Evolutionary conservation across 805 yeast species (phyloP).

Genomic region (Pichia nakasei): DNA sequence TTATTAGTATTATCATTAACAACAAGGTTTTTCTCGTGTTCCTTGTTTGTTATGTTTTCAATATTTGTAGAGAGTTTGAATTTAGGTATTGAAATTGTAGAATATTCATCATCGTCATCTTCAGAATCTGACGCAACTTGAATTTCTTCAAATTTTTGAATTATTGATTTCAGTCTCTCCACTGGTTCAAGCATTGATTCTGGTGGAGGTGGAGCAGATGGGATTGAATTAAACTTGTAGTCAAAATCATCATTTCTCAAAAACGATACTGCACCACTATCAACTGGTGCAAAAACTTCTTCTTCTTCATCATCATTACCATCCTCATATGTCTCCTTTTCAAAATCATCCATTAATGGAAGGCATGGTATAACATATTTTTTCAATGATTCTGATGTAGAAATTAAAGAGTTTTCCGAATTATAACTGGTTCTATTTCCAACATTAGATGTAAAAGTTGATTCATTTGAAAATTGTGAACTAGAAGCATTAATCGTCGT

Average conservation of each 20-base stretch:
- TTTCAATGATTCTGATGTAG: not conserved
- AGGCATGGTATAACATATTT: constrained; percentile 3
- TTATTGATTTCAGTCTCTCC: not conserved
- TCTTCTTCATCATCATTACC: not conserved
- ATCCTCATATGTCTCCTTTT: not conserved
- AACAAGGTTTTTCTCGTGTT: too few relatives aligned
- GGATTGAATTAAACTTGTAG: constrained; percentile 2
- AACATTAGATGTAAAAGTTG: constrained; percentile 5
- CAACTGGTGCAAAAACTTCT: too few relatives aligned
- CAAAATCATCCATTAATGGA: not conserved
- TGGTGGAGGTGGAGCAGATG: constrained; percentile 8
- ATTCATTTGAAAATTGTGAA: constrained; percentile 2
- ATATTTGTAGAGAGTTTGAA: not conserved
- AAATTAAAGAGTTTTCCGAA: not conserved
- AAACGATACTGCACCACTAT: too few relatives aligned
- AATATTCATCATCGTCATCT: constrained; percentile 10
- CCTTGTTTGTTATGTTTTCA: too few relatives aligned
- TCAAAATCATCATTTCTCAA: not conserved
- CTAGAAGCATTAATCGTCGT: not conserved
- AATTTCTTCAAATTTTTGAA: not conserved
- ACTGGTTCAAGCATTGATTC: not conserved
- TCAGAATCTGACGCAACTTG: constrained; percentile 7
- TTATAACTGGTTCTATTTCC: constrained; percentile 1
- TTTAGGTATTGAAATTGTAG: not conserved
- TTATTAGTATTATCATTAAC: not conserved